These are phyloP conservation scores for Phytophthora sojae DNA, from an alignment of 352 stramenopile genomes.

Conservation along the genomic window DNA sequence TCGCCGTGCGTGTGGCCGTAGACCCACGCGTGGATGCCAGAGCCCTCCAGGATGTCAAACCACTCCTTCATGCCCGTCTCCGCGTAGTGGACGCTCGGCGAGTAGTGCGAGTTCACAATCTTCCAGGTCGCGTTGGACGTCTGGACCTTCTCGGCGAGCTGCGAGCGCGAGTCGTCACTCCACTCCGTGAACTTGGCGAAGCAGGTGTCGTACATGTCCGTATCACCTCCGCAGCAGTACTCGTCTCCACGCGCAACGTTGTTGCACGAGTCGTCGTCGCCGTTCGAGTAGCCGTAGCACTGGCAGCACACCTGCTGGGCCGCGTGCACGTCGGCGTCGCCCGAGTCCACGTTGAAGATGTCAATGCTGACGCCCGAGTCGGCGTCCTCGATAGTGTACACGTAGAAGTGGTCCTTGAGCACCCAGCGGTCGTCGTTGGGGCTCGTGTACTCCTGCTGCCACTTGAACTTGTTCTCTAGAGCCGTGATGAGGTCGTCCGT, in stretches of 20 bases:
- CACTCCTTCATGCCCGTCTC: conserved; percentile 50
- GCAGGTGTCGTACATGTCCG: conserved; percentile 62
- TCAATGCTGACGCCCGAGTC: conserved; percentile 60
- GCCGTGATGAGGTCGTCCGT: conserved; percentile 39
- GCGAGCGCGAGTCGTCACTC: conserved; percentile 66
- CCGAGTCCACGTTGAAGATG: conserved; percentile 75
- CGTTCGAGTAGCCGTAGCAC: conserved; percentile 66
- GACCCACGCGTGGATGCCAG: conserved; percentile 50
- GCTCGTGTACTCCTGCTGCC: conserved; percentile 60
- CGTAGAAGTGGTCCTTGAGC: conserved; percentile 69
- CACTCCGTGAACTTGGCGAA: conserved; percentile 65
- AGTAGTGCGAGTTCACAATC: conserved; percentile 78
- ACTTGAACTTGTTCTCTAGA: conserved; percentile 60
- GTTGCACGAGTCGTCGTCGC: conserved; percentile 52
- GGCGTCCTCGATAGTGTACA: conserved; percentile 51
- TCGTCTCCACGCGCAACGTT: conserved; percentile 53
- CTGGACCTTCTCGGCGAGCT: conserved; percentile 49
- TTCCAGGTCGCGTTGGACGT: conserved; percentile 72
- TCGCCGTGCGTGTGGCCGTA: conserved; percentile 77
- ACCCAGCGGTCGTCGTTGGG: conserved; percentile 68
- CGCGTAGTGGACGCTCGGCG: conserved; percentile 58
- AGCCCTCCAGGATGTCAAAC: conserved; percentile 53
- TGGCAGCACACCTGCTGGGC: conserved; percentile 67
- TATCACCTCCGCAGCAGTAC: conserved; percentile 64
- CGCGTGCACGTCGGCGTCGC: conserved; percentile 61